Evolutionary conservation across 2,329 filamentous ascomycete species (phyloP), one percentile per base, ranked within the genome.

Genomic region (Diaporthe caulivora): DNA sequence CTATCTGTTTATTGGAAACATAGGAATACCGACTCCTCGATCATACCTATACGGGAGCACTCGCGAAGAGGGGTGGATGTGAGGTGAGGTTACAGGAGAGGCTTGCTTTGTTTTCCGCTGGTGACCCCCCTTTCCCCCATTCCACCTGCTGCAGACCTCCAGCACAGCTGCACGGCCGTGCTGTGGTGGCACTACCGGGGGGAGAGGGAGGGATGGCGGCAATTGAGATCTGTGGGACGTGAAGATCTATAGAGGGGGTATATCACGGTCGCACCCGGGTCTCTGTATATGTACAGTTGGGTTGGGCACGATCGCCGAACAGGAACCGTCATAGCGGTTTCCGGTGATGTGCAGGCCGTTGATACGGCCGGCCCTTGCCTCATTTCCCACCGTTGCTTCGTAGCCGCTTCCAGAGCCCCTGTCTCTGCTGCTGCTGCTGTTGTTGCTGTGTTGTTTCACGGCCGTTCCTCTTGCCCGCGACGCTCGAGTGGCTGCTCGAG

Each of bases 401-500:
- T 37, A 79, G 60, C 31, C 77, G 77, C 65, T 79, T 79, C 78
- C 78, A 79, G 55, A 79, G 77, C 54, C 76, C 72, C 72, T 76
- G 47, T 70, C 74, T 70, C 71, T 76, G 31, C 58, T 69, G 60
- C 70, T 76, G 31, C 44, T 65, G 60, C 21, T 76, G 34, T 55
- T 69, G 58, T 70, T 75, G 31, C 26, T 49, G 60, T 13, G 47
- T n/a, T 51, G 37, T 24, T 53, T 60, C 54, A 40, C 31, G 54
- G 31, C n/a, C 15, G 34, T 47, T 47, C 31, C 40, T 49, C 9
- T 21, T 29, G 24, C 42, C 40, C 15, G 55, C 42, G n/a, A 21
- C 47, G 55, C 55, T 71, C 44, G 55, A 60, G 44, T 53, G 49
- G 40, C 49, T 44, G 64, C 34, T 68, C 4, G 47, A 40, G 11